Conservation (phyloP, 805 yeast genomes). For the Barnettozyma botsteinii region DNA sequence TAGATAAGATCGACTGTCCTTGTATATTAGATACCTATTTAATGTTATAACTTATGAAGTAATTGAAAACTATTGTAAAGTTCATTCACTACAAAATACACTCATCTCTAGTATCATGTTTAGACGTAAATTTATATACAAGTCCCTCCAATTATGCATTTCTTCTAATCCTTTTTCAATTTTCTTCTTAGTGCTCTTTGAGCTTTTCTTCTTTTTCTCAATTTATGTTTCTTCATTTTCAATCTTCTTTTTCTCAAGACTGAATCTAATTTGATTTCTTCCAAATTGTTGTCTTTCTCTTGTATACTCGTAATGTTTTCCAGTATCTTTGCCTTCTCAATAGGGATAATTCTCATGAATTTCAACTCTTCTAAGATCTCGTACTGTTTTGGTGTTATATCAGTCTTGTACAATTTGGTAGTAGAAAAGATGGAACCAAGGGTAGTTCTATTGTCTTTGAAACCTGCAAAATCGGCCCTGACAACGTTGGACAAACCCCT, state of each 20-base stretch:
- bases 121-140: background rate
- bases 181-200: constrained; percentile 79
- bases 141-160: too few species aligned
- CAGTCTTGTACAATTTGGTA: constrained; percentile 8
- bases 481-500: constrained; percentile 6
- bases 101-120: background rate
- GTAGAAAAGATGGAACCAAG: constrained; percentile 5
- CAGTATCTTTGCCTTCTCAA: constrained; percentile 17
- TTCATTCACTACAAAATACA: too few species aligned
- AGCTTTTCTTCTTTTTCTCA: constrained; percentile 93
- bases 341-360: constrained; percentile 18
- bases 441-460: background rate
- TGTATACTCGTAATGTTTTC: constrained; percentile 12
- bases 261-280: constrained; percentile 42
- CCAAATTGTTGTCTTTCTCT: constrained; percentile 6
- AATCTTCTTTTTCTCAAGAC: constrained; percentile 81
- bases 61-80: too few species aligned
- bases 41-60: background rate
- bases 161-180: constrained; percentile 27
- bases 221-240: constrained; percentile 97
- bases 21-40: background rate
- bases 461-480: constrained; percentile 3
- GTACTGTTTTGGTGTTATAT: constrained; percentile 10
- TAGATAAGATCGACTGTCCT: constrained; percentile 9
- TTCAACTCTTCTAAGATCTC: constrained; percentile 6